Evolutionary conservation across 2,329 filamentous ascomycete genomes (phyloP).

Genomic region (Fusarium bactridioides): DNA sequence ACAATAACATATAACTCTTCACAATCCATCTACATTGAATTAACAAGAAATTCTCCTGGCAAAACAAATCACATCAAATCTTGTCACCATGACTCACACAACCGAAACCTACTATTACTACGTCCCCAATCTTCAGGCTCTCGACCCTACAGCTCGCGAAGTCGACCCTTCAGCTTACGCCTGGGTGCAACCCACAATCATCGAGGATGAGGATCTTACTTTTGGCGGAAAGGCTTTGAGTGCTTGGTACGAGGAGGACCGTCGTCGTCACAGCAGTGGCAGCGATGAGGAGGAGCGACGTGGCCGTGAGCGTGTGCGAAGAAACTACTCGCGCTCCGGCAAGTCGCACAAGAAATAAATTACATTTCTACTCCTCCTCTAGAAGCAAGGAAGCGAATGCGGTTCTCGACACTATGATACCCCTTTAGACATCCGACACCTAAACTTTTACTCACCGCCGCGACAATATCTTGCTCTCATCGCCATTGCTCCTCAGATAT

Average conservation of each 20-base stretch:
- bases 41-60: not conserved
- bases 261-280: conserved; percentile 53
- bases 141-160: conserved; percentile 46
- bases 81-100: conserved; percentile 34
- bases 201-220: conserved; percentile 68
- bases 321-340: conserved; percentile 38
- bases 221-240: conserved; percentile 68
- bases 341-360: conserved; percentile 46
- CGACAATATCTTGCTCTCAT: conserved; percentile 9
- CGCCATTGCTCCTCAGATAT: not conserved
- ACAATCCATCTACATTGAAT: not conserved
- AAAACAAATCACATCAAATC: not conserved
- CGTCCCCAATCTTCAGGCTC: conserved; percentile 45
- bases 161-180: conserved; percentile 46
- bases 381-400: conserved; percentile 6
- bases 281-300: conserved; percentile 50
- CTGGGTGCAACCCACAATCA: conserved; percentile 64
- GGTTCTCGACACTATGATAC: conserved; percentile 34
- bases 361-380: not conserved
- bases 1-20: conserved; percentile 7
- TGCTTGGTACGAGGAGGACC: conserved; percentile 68
- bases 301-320: conserved; percentile 50
- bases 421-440: conserved; percentile 16
- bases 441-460: conserved; percentile 1
- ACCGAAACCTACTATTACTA: conserved; percentile 45